Evolutionary conservation across 2,329 filamentous ascomycete species (phyloP).

Genomic region (Claviceps quebecensis): DNA sequence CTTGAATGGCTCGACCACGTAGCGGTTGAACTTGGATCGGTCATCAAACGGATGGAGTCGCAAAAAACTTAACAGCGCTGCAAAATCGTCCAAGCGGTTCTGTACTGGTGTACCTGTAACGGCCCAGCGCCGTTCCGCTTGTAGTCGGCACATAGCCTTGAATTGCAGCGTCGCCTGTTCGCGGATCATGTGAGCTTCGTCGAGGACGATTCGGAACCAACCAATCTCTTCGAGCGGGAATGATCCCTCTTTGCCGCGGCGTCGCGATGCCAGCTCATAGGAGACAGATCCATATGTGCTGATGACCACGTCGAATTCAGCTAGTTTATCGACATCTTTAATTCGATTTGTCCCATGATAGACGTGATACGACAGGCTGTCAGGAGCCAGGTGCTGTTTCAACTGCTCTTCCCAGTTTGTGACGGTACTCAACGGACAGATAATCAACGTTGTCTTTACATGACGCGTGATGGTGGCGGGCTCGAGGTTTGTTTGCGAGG

Average conservation of each 20-base stretch:
- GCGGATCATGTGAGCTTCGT: slow-evolving; percentile 90
- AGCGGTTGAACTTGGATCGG: slow-evolving; percentile 56
- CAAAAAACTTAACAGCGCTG: slow-evolving; percentile 74
- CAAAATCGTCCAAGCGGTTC: slow-evolving; percentile 82
- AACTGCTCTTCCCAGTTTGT: slow-evolving; percentile 94
- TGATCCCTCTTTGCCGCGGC: slow-evolving; percentile 42
- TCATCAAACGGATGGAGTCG: slow-evolving; percentile 77
- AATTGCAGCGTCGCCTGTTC: slow-evolving; percentile 71
- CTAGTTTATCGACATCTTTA: slow-evolving; percentile 53
- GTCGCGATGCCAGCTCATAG: slow-evolving; percentile 57
- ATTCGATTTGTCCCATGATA: slow-evolving; percentile 75
- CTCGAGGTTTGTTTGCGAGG: slow-evolving; percentile 26
- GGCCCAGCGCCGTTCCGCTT: slow-evolving; percentile 78
- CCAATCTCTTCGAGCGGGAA: slow-evolving; percentile 64
- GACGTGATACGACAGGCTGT: slow-evolving; percentile 56
- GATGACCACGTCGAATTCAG: slow-evolving; percentile 68
- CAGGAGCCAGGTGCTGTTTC: slow-evolving; percentile 58
- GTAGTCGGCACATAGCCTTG: slow-evolving; percentile 67
- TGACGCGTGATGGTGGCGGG: slow-evolving; percentile 48
- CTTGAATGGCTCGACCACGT: slow-evolving; percentile 79
- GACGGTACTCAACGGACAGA: slow-evolving; percentile 82
- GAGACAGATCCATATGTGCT: slow-evolving; percentile 86
- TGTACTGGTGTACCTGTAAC: slow-evolving; percentile 96
- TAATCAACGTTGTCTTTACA: slow-evolving; percentile 65
- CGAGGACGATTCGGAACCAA: slow-evolving; percentile 87